Conservation (phyloP, 768 basidiomycete genomes). For the Rhodocollybia butyracea region DNA sequence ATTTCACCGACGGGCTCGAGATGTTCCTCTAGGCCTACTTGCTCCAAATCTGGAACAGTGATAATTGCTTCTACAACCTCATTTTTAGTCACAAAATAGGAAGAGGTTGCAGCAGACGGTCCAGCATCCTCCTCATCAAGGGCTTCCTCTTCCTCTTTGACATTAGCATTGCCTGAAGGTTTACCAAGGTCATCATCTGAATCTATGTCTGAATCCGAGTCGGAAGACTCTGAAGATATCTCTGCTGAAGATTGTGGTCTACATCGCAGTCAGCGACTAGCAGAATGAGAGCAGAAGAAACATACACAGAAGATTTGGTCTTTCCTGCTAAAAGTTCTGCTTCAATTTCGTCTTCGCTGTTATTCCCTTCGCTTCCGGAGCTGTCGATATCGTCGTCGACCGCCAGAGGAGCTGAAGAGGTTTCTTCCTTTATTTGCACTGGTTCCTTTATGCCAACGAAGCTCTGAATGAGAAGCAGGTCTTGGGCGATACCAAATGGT, state of each 20-base stretch:
- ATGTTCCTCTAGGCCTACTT: conserved; percentile 59
- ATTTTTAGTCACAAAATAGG: conserved; percentile 65
- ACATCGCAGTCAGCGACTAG: background rate
- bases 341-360: conserved; percentile 74
- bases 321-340: conserved; percentile 49
- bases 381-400: conserved; percentile 47
- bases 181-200: conserved; percentile 23
- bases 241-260: background rate
- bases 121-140: conserved; percentile 54
- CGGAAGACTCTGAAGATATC: conserved; percentile 15
- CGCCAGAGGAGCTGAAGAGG: background rate
- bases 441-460: conserved; percentile 44
- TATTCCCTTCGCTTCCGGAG: conserved; percentile 46
- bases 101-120: conserved; percentile 29
- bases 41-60: conserved; percentile 56
- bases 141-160: conserved; percentile 26
- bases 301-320: conserved; percentile 21
- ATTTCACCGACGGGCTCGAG: conserved; percentile 79
- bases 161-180: background rate
- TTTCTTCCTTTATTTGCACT: background rate
- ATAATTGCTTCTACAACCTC: conserved; percentile 62
- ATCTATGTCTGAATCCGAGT: conserved; percentile 38
- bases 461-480: conserved; percentile 70
- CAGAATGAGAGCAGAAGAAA: conserved; percentile 8
- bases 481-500: conserved; percentile 65